Evolutionary conservation across 345 rosid genomes (phyloP).

Genomic region (Linum usitatissimum): DNA sequence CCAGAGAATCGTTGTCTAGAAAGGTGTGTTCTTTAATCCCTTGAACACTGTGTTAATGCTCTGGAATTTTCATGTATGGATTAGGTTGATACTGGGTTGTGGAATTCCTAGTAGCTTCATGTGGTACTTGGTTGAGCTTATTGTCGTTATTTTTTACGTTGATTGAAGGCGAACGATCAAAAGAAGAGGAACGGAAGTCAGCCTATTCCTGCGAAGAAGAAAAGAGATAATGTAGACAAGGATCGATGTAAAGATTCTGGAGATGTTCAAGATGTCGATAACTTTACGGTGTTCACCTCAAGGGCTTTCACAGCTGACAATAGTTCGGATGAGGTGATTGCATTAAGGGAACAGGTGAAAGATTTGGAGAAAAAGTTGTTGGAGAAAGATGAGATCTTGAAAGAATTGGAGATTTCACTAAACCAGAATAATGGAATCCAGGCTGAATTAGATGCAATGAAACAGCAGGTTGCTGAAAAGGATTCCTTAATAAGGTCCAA

Average conservation of each 20-base stretch:
- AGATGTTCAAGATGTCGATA: slow-evolving; percentile 40
- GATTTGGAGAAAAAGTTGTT: slow-evolving; percentile 55
- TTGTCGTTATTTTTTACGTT: neutral
- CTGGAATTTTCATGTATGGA: slow-evolving; percentile 2
- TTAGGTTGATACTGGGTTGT: slow-evolving; percentile 1
- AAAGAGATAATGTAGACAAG: slow-evolving; percentile 41
- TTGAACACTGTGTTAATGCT: neutral
- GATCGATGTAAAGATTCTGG: slow-evolving; percentile 28
- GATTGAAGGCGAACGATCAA: slow-evolving; percentile 33
- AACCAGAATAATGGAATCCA: slow-evolving; percentile 39
- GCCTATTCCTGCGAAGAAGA: slow-evolving; percentile 54
- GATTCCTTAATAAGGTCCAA: slow-evolving; percentile 55
- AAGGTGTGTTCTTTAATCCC: slow-evolving; percentile 30
- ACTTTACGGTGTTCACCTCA: slow-evolving; percentile 32
- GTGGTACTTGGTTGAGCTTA: neutral
- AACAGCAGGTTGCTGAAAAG: slow-evolving; percentile 47
- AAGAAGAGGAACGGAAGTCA: slow-evolving; percentile 58
- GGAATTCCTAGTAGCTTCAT: neutral
- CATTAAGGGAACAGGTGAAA: slow-evolving; percentile 59
- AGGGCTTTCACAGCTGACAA: slow-evolving; percentile 42
- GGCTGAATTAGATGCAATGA: slow-evolving; percentile 47
- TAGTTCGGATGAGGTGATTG: slow-evolving; percentile 46
- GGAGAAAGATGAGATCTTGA: slow-evolving; percentile 82
- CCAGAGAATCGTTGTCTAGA: slow-evolving; percentile 52
- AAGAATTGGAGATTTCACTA: slow-evolving; percentile 46